Evolutionary conservation across 2,329 filamentous ascomycete genomes (phyloP), one percentile per base, ranked within the genome.

Genomic region (Leptographium flavum): DNA sequence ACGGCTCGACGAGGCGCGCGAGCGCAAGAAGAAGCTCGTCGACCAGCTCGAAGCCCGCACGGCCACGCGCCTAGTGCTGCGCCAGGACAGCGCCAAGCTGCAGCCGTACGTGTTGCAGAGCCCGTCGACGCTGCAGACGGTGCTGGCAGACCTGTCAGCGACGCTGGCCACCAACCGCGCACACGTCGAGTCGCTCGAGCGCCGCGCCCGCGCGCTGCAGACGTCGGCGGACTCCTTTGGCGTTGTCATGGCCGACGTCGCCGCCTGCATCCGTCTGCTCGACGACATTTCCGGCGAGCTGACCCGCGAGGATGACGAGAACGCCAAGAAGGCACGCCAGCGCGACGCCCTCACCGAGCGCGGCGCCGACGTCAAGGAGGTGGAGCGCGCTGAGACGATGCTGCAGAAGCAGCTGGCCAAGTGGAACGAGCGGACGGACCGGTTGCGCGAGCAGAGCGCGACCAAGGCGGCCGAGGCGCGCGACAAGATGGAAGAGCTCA

Each of bases 71-170:
- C 58, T 93, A 53, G 74, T 77, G 42, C 71, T 85, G 39, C 79
- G 83, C 57, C 83, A 92, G 58, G 92, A 96, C 61, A 87, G 84
- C 53, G 76, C 82, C 46, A 96, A 95, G 63, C 67, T 98, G 48
- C 77, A 85, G 45, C 92, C 92, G 13, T 98, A 98, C 60, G 87
- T 92, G 36, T 75, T 90, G 47, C 87, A 96, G 59, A 93, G 84
- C 55, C 87, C 90, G 0, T 81, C 80, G 3, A 80, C 81, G 15
- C 71, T 98, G 25, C 88, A 96, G 61, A 75, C 83, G 28, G 82
- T 81, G 38, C 68, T 98, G 46, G 76, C 82, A 3, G 87, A 95
- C 51, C 69, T 98, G 45, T 85, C 80, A 50, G 82, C 86, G 56
- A 85, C 79, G 40, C 70, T 96, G 43, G 74, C 73, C 52, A 71